A percentile compares a stretch with the other conserved stretches of the same genome.
phyloP scores from a whole-genome alignment of 257 asterid genomes.

The Perilla frutescens region DNA sequence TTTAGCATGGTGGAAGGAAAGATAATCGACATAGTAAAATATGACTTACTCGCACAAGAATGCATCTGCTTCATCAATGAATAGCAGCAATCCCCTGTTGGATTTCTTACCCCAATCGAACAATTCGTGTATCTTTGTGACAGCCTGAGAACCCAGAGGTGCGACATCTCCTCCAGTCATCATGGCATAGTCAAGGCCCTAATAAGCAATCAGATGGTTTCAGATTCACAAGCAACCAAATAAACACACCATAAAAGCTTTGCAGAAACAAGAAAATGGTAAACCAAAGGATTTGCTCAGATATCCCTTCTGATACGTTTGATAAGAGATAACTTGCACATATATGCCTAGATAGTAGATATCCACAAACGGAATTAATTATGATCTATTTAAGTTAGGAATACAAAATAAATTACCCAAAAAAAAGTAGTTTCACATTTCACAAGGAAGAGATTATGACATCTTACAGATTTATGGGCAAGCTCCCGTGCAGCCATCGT shows the following conservation, averaged over 20 bases:
- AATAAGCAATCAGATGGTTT: conserved; percentile 32
- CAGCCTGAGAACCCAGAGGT: conserved; percentile 97
- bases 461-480: conserved; percentile 93
- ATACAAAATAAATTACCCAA: too few relatives aligned
- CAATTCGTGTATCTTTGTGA: conserved; percentile 92
- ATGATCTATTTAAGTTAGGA: not conserved
- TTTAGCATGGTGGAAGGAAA: not conserved
- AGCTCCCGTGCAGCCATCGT: conserved; percentile 99
- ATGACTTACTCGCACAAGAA: conserved; percentile 96
- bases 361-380: not conserved
- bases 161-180: conserved; percentile 99
- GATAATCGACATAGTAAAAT: not conserved
- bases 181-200: conserved; percentile 98
- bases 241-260: not conserved
- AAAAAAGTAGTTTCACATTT: not conserved
- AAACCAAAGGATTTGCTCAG: not conserved
- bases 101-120: conserved; percentile 98
- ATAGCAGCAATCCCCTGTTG: conserved; percentile 84
- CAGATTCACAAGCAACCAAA: not conserved
- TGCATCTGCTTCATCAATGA: conserved; percentile 99
- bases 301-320: not conserved
- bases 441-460: conserved; percentile 22
- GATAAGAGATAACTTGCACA: not conserved
- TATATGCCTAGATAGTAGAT: not conserved
- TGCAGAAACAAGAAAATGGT: not conserved